phyloP scores from a whole-genome alignment of 176 grass and related monocot genomes.

The Miscanthus lutarioriparius region DNA sequence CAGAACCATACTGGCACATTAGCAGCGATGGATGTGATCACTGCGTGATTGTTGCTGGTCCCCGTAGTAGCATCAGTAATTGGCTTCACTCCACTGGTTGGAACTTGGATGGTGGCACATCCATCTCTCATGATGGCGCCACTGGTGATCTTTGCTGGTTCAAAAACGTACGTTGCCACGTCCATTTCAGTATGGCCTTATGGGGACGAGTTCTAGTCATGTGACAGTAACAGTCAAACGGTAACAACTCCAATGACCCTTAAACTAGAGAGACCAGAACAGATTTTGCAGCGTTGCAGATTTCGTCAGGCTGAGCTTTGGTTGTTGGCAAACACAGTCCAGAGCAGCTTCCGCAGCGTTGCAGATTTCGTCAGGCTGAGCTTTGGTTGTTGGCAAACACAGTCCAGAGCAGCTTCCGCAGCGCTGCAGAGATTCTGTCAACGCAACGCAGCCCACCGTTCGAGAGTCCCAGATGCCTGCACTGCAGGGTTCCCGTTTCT shows the following conservation, averaged over 20 bases:
- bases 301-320: not conserved
- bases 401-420: not conserved
- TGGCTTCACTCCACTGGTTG: not conserved
- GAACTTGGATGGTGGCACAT: not conserved
- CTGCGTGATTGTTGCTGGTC: slow-evolving; percentile 13
- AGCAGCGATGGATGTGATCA: not conserved
- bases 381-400: not conserved
- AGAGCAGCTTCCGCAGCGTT: not conserved
- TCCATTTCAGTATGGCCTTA: not conserved
- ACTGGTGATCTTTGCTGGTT: not conserved
- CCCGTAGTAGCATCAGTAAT: not conserved
- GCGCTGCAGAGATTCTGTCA: not conserved
- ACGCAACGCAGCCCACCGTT: not conserved
- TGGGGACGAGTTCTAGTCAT: too few relatives aligned
- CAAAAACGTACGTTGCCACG: not conserved
- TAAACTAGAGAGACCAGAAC: too few relatives aligned
- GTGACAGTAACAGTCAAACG: too few relatives aligned
- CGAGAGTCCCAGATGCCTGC: too few relatives aligned
- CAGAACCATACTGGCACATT: not conserved
- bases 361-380: too few relatives aligned
- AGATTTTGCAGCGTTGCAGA: too few relatives aligned
- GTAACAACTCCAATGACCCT: too few relatives aligned
- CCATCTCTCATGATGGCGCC: not conserved
- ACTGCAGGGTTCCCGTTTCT: not conserved
- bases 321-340: not conserved